phyloP scores from a whole-genome alignment of 148 eudicot species.

The Mesembryanthemum crystallinum region DNA sequence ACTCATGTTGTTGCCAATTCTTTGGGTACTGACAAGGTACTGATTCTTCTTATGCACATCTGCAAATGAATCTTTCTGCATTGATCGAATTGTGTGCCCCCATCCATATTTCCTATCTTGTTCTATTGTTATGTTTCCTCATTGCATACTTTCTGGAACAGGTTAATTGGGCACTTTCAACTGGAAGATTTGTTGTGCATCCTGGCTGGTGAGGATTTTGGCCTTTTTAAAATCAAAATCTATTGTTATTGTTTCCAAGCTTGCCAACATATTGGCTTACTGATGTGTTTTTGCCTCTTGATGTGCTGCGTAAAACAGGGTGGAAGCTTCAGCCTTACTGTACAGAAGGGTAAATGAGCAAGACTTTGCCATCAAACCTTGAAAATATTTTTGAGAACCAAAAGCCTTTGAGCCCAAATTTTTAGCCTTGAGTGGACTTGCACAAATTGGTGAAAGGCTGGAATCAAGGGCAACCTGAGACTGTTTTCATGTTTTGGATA shows the following conservation, averaged over 20 bases:
- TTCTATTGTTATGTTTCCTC: neutral
- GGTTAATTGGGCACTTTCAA: constrained; percentile 94
- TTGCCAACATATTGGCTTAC: neutral
- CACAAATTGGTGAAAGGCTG: constrained; percentile 1
- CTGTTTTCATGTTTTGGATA: constrained; percentile 7
- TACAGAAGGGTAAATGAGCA: constrained; percentile 92
- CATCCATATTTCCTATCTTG: neutral
- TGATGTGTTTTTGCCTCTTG: constrained; percentile 13
- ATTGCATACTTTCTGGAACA: constrained; percentile 27
- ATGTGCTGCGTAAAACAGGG: constrained; percentile 53
- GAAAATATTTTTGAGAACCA: constrained; percentile 19
- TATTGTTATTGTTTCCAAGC: constrained; percentile 1
- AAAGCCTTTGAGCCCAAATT: neutral
- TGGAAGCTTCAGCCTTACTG: constrained; percentile 97
- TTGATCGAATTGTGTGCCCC: neutral
- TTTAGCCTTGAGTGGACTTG: neutral
- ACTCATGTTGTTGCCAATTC: constrained; percentile 97
- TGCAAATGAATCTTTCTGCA: neutral
- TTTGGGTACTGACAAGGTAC: constrained; percentile 91
- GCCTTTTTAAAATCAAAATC: neutral
- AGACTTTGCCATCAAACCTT: constrained; percentile 81
- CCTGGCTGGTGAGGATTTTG: constrained; percentile 81
- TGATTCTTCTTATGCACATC: neutral
- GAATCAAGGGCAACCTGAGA: constrained; percentile 8
- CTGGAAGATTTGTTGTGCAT: constrained; percentile 84